Percentiles rank a stretch among this genome's conserved stretches.
Conservation (phyloP, 1,284 basidiomycete genomes). For the Rhodofomes roseus region DNA sequence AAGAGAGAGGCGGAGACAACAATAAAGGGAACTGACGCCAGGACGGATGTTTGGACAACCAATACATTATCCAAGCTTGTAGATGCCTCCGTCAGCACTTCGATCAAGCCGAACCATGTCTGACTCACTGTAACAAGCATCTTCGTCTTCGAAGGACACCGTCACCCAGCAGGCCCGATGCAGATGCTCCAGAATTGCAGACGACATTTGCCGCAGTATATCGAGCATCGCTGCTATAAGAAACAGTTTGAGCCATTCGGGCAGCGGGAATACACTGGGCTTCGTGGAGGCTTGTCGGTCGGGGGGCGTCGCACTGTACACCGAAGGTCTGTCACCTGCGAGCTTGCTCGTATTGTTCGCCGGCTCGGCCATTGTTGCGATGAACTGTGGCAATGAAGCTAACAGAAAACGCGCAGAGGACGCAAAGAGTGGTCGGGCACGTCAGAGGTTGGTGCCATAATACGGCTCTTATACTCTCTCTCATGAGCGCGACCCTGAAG, state of each 20-base stretch:
- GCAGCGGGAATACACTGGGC: constrained; percentile 36
- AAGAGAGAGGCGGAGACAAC: background rate
- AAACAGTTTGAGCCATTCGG: constrained; percentile 64
- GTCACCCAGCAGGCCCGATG: constrained; percentile 58
- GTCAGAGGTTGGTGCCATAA: too few species aligned
- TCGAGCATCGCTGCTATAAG: constrained; percentile 61
- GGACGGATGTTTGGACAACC: constrained; percentile 31
- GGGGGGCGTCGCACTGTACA: background rate
- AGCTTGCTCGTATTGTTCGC: background rate
- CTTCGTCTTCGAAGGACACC: constrained; percentile 55
- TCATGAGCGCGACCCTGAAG: too few species aligned
- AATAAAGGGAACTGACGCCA: constrained; percentile 27
- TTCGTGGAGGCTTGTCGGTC: background rate
- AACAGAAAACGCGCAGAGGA: too few species aligned
- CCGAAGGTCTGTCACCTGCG: background rate
- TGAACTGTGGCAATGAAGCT: too few species aligned
- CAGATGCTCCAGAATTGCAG: constrained; percentile 40
- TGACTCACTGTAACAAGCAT: constrained; percentile 52
- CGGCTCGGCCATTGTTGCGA: too few species aligned
- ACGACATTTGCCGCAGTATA: constrained; percentile 43
- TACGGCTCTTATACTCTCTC: too few species aligned
- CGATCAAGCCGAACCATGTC: background rate
- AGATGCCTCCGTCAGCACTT: constrained; percentile 21
- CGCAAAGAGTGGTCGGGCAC: too few species aligned
- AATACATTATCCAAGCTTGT: constrained; percentile 27